Conservation (phyloP, 108 stramenopile species). For the Bacterosira constricta region DNA sequence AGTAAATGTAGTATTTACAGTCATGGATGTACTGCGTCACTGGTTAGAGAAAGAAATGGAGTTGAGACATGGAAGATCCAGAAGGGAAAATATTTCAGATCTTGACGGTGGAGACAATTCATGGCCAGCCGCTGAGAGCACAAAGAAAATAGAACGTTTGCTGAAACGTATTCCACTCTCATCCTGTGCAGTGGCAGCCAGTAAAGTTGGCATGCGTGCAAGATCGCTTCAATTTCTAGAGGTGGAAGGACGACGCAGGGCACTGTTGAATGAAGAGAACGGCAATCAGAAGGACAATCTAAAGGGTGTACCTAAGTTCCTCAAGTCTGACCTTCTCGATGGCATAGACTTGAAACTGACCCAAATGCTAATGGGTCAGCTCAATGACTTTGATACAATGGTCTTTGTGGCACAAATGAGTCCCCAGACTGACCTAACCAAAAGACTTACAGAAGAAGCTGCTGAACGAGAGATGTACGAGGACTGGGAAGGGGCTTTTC, state of each 20-base stretch:
- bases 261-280: conserved; percentile 37
- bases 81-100: conserved; percentile 13
- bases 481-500: conserved; percentile 77
- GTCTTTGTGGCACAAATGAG: conserved; percentile 52
- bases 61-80: conserved; percentile 20
- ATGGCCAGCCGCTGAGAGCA: conserved; percentile 69
- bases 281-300: neutral
- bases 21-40: conserved; percentile 65
- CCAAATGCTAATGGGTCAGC: conserved; percentile 58
- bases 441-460: conserved; percentile 50
- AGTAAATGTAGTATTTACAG: conserved; percentile 61
- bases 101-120: neutral
- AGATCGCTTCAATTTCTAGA: conserved; percentile 77
- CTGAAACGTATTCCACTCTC: conserved; percentile 52
- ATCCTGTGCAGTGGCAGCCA: conserved; percentile 72
- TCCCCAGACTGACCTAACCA: conserved; percentile 29
- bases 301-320: conserved; percentile 23
- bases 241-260: conserved; percentile 56
- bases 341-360: conserved; percentile 50
- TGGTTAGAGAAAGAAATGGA: conserved; percentile 81
- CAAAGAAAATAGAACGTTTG: conserved; percentile 64
- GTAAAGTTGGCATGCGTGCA: conserved; percentile 81
- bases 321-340: conserved; percentile 29
- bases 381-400: conserved; percentile 86
- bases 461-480: conserved; percentile 67